Conservation (phyloP, 805 yeast genomes). For the Saccharomyces kudriavzevii region DNA sequence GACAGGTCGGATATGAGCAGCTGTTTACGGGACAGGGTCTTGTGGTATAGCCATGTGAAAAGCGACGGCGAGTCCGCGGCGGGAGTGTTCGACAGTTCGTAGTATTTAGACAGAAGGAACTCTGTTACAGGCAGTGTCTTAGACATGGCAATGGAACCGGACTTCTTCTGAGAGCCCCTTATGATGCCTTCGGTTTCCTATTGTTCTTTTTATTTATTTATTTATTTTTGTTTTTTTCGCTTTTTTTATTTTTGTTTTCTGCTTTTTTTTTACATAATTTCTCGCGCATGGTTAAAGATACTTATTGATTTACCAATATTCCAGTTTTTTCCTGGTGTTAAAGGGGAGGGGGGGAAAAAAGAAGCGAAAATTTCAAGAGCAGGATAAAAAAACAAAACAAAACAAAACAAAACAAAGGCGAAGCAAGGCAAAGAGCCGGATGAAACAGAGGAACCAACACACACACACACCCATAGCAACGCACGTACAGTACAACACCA, state of each 20-base stretch:
- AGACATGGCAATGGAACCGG: background rate
- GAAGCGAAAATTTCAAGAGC: background rate
- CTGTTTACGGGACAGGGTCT: conserved; percentile 6
- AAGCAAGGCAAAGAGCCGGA: background rate
- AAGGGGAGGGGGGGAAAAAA: background rate
- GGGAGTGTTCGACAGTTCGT: background rate
- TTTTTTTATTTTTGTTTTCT: background rate
- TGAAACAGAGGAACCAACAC: background rate
- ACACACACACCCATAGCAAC: background rate
- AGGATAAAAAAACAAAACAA: background rate
- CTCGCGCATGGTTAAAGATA: conserved; percentile 1
- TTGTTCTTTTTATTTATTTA: background rate
- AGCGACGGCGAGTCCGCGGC: background rate
- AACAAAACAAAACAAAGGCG: background rate
- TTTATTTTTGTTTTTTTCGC: background rate
- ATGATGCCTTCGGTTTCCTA: background rate
- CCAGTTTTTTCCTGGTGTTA: background rate
- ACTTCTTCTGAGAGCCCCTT: background rate
- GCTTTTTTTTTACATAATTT: background rate
- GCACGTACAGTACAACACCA: background rate
- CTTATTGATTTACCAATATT: background rate
- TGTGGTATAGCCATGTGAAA: background rate
- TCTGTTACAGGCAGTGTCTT: background rate
- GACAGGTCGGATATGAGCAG: conserved; percentile 31
- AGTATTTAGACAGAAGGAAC: background rate